phyloP scores from a whole-genome alignment of 1,284 basidiomycete species.

The Pyrrhoderma lamaoense region DNA sequence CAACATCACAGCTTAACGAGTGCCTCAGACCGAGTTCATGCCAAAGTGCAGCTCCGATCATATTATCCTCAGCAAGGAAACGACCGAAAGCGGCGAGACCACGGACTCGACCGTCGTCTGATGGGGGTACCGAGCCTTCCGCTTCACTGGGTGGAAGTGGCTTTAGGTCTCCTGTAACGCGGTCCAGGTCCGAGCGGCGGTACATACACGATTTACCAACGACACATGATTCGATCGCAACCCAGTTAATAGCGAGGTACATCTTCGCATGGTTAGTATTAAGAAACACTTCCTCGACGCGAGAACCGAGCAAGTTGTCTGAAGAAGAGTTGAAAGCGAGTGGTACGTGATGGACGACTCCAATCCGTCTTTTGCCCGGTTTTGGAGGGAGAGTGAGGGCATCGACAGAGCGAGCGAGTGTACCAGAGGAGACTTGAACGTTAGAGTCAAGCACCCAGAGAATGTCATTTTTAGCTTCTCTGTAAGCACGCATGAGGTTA shows the following conservation, averaged over 20 bases:
- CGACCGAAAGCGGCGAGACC: conserved; percentile 77
- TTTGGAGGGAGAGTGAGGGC: conserved; percentile 42
- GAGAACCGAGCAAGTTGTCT: conserved; percentile 64
- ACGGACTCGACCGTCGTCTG: conserved; percentile 28
- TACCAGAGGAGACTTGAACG: conserved; percentile 72
- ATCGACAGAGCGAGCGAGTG: conserved; percentile 82
- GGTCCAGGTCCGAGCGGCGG: conserved; percentile 80
- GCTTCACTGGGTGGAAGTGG: conserved; percentile 32
- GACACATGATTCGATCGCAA: conserved; percentile 90
- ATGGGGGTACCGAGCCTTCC: conserved; percentile 23
- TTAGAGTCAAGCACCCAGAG: conserved; percentile 98
- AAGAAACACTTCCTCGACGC: conserved; percentile 89
- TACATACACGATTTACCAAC: conserved; percentile 97
- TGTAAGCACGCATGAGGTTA: conserved; percentile 85
- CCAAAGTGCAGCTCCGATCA: conserved; percentile 87
- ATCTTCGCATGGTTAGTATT: conserved; percentile 99
- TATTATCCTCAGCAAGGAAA: conserved; percentile 93
- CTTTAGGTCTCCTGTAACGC: conserved; percentile 41
- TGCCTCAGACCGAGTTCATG: conserved; percentile 84
- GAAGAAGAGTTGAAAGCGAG: conserved; percentile 65
- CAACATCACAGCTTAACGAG: conserved; percentile 83
- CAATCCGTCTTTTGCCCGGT: conserved; percentile 45
- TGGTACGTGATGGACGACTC: conserved; percentile 94
- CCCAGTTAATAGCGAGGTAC: conserved; percentile 92
- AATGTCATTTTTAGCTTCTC: conserved; percentile 78